phyloP scores from a whole-genome alignment of 768 basidiomycete species.

The Pholiota conissans region DNA sequence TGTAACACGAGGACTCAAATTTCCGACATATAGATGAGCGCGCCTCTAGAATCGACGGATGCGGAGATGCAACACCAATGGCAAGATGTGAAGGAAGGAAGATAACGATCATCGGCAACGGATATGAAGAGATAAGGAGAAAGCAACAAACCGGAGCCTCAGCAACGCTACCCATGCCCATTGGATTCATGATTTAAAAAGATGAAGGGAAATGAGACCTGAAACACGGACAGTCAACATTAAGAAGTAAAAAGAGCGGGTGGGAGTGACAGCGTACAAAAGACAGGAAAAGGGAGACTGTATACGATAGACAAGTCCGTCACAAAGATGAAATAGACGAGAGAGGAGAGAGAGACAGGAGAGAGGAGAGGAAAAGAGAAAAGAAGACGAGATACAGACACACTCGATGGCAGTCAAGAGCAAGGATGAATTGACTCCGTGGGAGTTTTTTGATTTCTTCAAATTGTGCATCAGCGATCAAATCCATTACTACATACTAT shows the following conservation, averaged over 20 bases:
- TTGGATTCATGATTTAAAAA: slow-evolving; percentile 72
- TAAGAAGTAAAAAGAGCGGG: slow-evolving; percentile 21
- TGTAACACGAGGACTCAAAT: slow-evolving; percentile 95
- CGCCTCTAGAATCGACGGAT: slow-evolving; percentile 55
- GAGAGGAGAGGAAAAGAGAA: slow-evolving; percentile 48
- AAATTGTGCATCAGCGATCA: slow-evolving; percentile 20
- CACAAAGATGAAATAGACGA: slow-evolving; percentile 51
- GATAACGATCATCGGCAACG: slow-evolving; percentile 31
- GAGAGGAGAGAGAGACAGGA: slow-evolving; percentile 41
- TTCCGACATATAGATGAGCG: slow-evolving; percentile 98
- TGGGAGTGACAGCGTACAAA: slow-evolving; percentile 38
- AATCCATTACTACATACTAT: slow-evolving; percentile 6
- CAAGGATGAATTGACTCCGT: slow-evolving; percentile 37
- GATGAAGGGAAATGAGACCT: slow-evolving; percentile 54
- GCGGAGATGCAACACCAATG: slow-evolving; percentile 18
- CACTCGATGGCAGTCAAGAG: slow-evolving; percentile 49
- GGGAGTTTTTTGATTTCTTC: slow-evolving; percentile 40
- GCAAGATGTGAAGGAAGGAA: slow-evolving; percentile 15
- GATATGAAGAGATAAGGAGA: slow-evolving; percentile 18
- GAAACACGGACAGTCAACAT: slow-evolving; percentile 21
- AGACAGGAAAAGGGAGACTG: slow-evolving; percentile 53
- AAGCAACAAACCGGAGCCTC: slow-evolving; percentile 71
- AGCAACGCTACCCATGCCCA: slow-evolving; percentile 67
- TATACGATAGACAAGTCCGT: slow-evolving; percentile 58
- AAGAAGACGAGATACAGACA: slow-evolving; percentile 43